Evolutionary conservation across 371 early-diverging fungal genomes (phyloP), one percentile per base, ranked within the genome.

Genomic region (Funneliformis caledonium): DNA sequence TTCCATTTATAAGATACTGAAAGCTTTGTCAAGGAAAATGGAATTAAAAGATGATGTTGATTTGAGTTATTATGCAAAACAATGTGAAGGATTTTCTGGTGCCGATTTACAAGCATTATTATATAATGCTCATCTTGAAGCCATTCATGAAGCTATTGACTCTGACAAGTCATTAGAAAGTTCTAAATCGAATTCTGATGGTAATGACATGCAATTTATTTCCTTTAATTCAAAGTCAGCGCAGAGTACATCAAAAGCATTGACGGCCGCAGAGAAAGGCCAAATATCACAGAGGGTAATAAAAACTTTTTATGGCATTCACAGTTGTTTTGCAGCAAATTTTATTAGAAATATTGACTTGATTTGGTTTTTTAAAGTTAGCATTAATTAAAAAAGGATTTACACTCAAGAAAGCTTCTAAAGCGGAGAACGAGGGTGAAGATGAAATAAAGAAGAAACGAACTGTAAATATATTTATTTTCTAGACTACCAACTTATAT

Each of bases 51-150:
- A 83, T 1, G 86, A 86, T 61, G 88, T 93, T 1, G 90, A 94
- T 72, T 87, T 95, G 74, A 77, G 78, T 33, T 80, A 80, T 0
- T 87, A 90, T 80, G 95, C 97, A 6, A 86, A 87, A 67, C 84
- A 87, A 12, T 94, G 96, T 0, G 93, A 91, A 37, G 94, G 94
- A 0, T 93, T 91, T 81, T 91, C 97, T 0, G 97, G 98, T 5
- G 99, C 99, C 0, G 99, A 98, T 87, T 83, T 98, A 75, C 98
- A 97, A 85, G 97, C 95, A 0, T 88, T 98, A 37, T 84, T 97
- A 8, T 97, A 97, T 83, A 95, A 94, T 83, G 97, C 97, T 0
- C 96, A 96, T 78, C 85, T 98, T 72, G 96, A 94, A 79, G 94
- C 97, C 0, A 93, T 97, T 81, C 97, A 96, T 78, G 92, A 92